These are phyloP conservation scores for Diaporthe sp. DNA, from an alignment of 2,329 filamentous ascomycete genomes.

Conservation along the genomic window DNA sequence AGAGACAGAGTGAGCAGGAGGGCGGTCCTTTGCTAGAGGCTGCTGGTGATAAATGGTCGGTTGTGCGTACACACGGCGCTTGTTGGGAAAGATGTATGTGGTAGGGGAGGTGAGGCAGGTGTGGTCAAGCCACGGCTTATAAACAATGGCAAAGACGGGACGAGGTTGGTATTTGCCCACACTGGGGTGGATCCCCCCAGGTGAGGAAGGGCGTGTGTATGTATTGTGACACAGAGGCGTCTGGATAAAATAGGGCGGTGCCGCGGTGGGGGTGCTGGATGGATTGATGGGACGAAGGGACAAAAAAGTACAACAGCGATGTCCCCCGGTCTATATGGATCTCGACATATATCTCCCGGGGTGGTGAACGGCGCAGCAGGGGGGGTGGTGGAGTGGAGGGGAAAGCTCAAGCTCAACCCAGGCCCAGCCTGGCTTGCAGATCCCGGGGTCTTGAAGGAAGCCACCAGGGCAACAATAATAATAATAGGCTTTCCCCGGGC, in stretches of 20 bases:
- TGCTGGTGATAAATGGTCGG: neutral
- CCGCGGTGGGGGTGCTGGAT: constrained; percentile 21
- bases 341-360: constrained; percentile 18
- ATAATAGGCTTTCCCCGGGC: constrained; percentile 12
- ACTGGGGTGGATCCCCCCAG: constrained; percentile 23
- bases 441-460: constrained; percentile 7
- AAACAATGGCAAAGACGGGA: constrained; percentile 33
- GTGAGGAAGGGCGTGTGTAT: constrained; percentile 13
- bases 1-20: too few relatives aligned
- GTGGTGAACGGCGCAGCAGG: constrained; percentile 11
- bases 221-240: constrained; percentile 34
- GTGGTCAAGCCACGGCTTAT: constrained; percentile 32
- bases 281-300: constrained; percentile 36
- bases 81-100: neutral
- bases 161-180: constrained; percentile 10
- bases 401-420: constrained; percentile 20
- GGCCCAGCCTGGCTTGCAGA: constrained; percentile 20
- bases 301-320: constrained; percentile 25
- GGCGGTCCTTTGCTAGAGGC: neutral
- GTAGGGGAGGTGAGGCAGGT: neutral
- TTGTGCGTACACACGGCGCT: neutral
- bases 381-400: neutral
- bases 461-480: neutral
- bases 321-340: constrained; percentile 26
- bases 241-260: constrained; percentile 36